Evolutionary conservation across 306 rosid genomes (phyloP), one percentile per base, ranked within the genome.

Genomic region (Quercus ilex): DNA sequence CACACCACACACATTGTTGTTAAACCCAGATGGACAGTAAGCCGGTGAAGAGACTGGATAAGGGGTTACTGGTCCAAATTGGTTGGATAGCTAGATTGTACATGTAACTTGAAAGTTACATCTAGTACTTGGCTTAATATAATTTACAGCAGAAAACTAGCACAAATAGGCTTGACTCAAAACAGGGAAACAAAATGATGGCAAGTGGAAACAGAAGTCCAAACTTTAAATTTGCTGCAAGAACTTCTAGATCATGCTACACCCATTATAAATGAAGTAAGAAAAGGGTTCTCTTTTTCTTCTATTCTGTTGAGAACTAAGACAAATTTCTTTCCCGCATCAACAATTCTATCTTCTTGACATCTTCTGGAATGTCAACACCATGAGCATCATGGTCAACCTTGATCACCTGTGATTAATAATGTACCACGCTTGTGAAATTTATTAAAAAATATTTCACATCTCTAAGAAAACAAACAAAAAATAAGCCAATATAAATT

Each of bases 361-460:
- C 93, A 78, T 95, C 99, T 89, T 91, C 97, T 6, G 99, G 96
- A 62, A 85, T 63, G 84, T 95, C 92, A 38, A 95, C 96, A 51
- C 98, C 98, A 68, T 95, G 99, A 31, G 97, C 98, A 60, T 93
- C 97, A n/a, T 92, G 99, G 72, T 95, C 86, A 70, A 92, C 98
- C 82, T 92, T 91, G 60, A 95, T 92, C 81, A 95, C 98, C 99
- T 95, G 78, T 41, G 67, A 59, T 49, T 49, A 49, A 10, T 13
- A 49, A 12, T 12, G 17, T 49, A 12, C 53, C 53, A 49, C 17
- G 17, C 53, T 49, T 49, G 53, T 49, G 53, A 49, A 49, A 49
- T 49, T 13, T 13, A 49, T 49, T 49, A 49, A 49, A 49, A 11
- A 12, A 12, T 12, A 49, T 0, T 49, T 11, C 53, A 49, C 53